Conservation (phyloP, 148 eudicot genomes). For the Camellia sinensis region DNA sequence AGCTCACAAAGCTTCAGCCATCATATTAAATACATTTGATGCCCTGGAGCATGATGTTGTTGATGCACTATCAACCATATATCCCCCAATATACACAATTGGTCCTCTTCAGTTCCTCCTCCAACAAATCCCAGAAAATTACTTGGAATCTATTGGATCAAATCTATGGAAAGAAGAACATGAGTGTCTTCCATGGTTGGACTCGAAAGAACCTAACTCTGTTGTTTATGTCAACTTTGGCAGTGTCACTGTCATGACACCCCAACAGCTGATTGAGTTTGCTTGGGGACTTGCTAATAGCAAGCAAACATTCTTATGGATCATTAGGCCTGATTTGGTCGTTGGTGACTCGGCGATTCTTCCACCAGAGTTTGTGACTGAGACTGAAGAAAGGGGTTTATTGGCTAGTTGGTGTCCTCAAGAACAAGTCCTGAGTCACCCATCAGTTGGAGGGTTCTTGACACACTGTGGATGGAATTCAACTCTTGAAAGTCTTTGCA, state of each 20-base stretch:
- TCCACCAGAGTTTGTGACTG: no score
- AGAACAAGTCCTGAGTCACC: no score
- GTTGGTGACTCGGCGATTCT: no score
- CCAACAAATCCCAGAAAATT: not conserved
- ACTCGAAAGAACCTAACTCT: slow-evolving; percentile 20
- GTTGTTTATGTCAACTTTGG: slow-evolving; percentile 37
- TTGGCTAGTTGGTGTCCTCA: no score
- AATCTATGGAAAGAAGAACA: slow-evolving; percentile 36
- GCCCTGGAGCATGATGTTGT: not conserved
- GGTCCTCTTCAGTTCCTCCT: not conserved
- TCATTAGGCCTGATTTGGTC: no score
- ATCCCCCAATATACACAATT: not conserved
- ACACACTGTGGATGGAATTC: no score
- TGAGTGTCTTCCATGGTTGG: slow-evolving; percentile 28
- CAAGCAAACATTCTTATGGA: slow-evolving; percentile 20
- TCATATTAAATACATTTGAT: not conserved
- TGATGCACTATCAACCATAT: not conserved
- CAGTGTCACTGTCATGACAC: slow-evolving; percentile 32
- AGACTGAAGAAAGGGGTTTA: no score
- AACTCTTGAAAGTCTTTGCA: no score
- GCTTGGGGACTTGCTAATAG: slow-evolving; percentile 35
- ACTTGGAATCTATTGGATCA: slow-evolving; percentile 10
- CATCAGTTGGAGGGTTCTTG: no score
- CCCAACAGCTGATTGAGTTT: slow-evolving; percentile 23
- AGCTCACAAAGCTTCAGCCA: not conserved